Evolutionary conservation across 495 filamentous ascomycete species (phyloP), one percentile per base, ranked within the genome.

Genomic region (Penicillium subrubescens): DNA sequence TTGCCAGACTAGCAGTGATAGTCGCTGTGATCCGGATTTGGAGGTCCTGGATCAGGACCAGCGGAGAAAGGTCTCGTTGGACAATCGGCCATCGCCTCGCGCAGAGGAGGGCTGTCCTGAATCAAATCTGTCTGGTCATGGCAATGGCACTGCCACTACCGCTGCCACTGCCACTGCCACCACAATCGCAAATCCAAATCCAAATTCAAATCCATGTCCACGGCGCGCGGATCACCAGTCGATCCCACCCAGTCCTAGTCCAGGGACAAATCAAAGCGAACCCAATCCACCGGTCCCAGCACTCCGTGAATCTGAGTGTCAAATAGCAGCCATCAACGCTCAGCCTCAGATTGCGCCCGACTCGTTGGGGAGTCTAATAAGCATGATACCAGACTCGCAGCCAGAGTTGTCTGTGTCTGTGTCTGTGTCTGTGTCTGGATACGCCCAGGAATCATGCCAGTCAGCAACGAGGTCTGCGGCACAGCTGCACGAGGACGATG

Each of bases 321-420:
- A 31, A 46, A 11, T n/a, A 8, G 31, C 25, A 14, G 56, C 25
- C 12, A 27, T 59, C 39, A 12, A 25, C 6, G 8, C 59, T 23
- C 29, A 17, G 19, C 51, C 57, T 17, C 27, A 31, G 17, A 34
- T 52, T n/a, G 43, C 35, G 1, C 27, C n/a, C 0, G 75, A 81
- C 56, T 82, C 80, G 8, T 77, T 80, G 55, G 71, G 74, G 8
- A 80, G 73, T 29, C 75, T 79, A 35, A 69, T 82, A 19, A 85
- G 80, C 60, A 76, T 80, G 5, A 78, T 87, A 35, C 81, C 82
- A 57, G 78, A 83, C 64, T 76, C 81, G n/a, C 72, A 77, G 44
- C 74, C 72, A 43, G 66, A 69, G n/a, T 39, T 54, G 31, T 11
- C 19, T 12, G 7, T 25, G n/a, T n/a, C n/a, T n/a, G n/a, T n/a